These are phyloP conservation scores for Debaryomycetaceae sp. DNA, from an alignment of 1,139 yeast genomes.

Conservation along the genomic window DNA sequence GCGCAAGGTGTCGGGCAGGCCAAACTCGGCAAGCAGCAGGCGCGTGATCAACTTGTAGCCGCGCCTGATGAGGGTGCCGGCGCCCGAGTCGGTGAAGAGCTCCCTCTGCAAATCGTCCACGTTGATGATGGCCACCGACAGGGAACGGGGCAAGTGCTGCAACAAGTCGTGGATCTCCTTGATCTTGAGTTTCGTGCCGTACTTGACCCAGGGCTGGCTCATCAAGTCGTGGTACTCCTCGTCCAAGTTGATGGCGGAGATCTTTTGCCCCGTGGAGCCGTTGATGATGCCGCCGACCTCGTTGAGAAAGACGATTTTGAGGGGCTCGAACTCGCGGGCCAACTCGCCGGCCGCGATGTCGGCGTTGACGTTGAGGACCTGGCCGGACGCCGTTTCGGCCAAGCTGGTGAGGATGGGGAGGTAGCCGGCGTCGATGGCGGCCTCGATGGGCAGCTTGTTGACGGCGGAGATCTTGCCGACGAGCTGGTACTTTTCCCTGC, in stretches of 20 bases:
- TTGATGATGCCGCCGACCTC: conserved; percentile 97
- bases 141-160: conserved; percentile 90
- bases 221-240: conserved; percentile 88
- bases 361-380: conserved; percentile 92
- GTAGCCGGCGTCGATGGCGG: conserved; percentile 92
- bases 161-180: conserved; percentile 91
- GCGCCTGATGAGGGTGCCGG: conserved; percentile 95
- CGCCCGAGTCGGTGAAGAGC: conserved; percentile 96
- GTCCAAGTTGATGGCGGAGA: conserved; percentile 83
- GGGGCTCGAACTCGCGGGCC: conserved; percentile 93
- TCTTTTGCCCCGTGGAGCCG: conserved; percentile 84
- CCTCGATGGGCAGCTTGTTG: conserved; percentile 85
- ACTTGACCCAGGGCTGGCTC: conserved; percentile 96
- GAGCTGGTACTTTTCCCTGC: conserved; percentile 79
- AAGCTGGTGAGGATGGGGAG: conserved; percentile 91
- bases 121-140: conserved; percentile 94
- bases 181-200: conserved; percentile 94
- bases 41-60: conserved; percentile 82
- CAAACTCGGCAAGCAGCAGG: conserved; percentile 58
- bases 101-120: conserved; percentile 94
- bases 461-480: conserved; percentile 87
- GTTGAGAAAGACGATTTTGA: conserved; percentile 88
- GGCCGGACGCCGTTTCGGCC: conserved; percentile 96
- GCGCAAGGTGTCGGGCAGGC: conserved; percentile 67
- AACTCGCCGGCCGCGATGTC: conserved; percentile 98